Evolutionary conservation across 208 protist genomes (phyloP), one percentile per base, ranked within the genome.

Genomic region (Crithidia acanthocephali): DNA sequence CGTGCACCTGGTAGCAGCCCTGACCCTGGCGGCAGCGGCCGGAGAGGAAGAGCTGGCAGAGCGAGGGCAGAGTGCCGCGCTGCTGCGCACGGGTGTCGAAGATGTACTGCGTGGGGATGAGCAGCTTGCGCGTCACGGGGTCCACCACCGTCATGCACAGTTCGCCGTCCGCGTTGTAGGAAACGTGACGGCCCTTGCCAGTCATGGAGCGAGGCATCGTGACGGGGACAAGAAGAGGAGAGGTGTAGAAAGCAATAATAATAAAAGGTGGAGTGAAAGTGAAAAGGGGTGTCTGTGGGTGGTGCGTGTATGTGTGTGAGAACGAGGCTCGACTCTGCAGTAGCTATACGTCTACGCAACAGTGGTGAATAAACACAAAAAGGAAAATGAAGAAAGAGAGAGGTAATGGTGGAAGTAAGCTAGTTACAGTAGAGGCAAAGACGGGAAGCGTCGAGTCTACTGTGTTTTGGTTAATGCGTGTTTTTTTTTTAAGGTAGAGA

Each of bases 1-100:
- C 85, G 69, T 95, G 90, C 33, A 95, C 76, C 72, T 95, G 90
- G 69, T 91, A 90, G 61, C 90, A 95, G 40, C 86, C 81, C 22
- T 68, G 52, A 5, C 81, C 90, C 65, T 92, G 83, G 22, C 84
- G 85, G 74, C 90, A 95, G 30, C 81, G 78, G 51, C 79, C 76
- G 30, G 72, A 68, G 20, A 91, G 82, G 80, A 80, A 93, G n/a
- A 95, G 87, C 67, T 91, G 79, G 61, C 90, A 95, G 13, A 95
- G 81, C 40, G 85, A 93, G 6, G 90, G 90, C 30, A 83, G 68
- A 23, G 75, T 81, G 47, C 73, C 69, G 50, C 81, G 85, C 32
- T 77, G 72, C 47, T 85, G 77, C 0, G 90, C 90, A 45, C 85
- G 84, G 27, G 90, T 93, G 45, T 74, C 77, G 50, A 78, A 77